These are phyloP conservation scores for Suhomyces atakaporum DNA, from an alignment of 1,139 yeast genomes.

Conservation along the genomic window DNA sequence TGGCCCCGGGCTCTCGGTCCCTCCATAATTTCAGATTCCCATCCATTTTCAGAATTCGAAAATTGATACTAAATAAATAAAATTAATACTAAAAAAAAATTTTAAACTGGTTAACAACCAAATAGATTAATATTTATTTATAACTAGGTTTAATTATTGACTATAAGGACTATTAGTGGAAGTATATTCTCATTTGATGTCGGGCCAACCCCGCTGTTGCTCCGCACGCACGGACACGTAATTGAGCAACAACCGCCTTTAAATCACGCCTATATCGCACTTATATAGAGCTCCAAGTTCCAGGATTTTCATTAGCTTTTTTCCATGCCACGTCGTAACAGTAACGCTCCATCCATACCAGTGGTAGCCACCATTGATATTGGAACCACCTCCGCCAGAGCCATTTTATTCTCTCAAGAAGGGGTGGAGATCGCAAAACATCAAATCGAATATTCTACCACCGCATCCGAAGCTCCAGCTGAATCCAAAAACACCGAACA, in stretches of 20 bases:
- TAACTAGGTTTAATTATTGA: too few relatives aligned
- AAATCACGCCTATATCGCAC: slow-evolving; percentile 1
- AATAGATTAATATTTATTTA: too few relatives aligned
- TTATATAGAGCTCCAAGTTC: too few relatives aligned
- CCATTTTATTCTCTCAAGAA: slow-evolving; percentile 70
- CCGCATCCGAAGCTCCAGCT: slow-evolving; percentile 58
- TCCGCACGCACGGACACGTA: slow-evolving; percentile 1
- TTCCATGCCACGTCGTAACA: slow-evolving; percentile 48
- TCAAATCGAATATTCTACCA: slow-evolving; percentile 86
- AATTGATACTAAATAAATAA: too few relatives aligned
- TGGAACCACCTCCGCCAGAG: slow-evolving; percentile 95
- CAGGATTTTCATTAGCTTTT: too few relatives aligned
- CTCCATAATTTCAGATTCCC: too few relatives aligned
- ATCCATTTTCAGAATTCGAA: too few relatives aligned
- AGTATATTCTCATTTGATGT: too few relatives aligned
- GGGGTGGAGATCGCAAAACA: slow-evolving; percentile 84
- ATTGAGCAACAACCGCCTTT: slow-evolving; percentile 4
- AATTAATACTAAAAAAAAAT: too few relatives aligned
- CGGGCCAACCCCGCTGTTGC: slow-evolving; percentile 1
- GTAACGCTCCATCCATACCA: slow-evolving; percentile 45
- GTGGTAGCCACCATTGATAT: slow-evolving; percentile 79
- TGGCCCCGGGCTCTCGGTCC: too few relatives aligned
- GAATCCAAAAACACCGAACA: slow-evolving; percentile 49
- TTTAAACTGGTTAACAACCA: too few relatives aligned
- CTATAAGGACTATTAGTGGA: too few relatives aligned